Percentiles rank a stretch among this genome's conserved stretches.
These are phyloP conservation scores for Russula brevipes DNA, from an alignment of 768 basidiomycete species.

Conservation along the genomic window DNA sequence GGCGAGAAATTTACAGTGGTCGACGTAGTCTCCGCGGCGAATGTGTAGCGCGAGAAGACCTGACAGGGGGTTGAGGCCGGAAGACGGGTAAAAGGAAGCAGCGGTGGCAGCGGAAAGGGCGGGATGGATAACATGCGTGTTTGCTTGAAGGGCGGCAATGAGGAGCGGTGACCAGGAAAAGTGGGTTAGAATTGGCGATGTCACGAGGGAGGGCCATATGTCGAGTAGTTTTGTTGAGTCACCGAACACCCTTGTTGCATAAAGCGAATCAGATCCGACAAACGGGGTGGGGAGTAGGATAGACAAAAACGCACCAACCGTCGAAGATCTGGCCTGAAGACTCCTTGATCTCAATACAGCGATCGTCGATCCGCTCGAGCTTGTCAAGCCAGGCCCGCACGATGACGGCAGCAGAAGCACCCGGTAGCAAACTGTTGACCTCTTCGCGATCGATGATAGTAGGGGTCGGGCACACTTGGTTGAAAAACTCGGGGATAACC, in stretches of 20 bases:
- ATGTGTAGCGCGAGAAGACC: conserved; percentile 46
- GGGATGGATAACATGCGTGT: conserved; percentile 28
- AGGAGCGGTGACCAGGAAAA: conserved; percentile 40
- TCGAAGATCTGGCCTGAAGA: conserved; percentile 35
- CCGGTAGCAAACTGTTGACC: conserved; percentile 30
- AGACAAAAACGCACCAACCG: conserved; percentile 31
- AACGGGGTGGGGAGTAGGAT: background rate
- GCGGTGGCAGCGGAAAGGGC: conserved; percentile 3
- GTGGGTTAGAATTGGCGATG: conserved; percentile 34
- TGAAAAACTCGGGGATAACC: conserved; percentile 26
- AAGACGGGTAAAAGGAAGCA: background rate
- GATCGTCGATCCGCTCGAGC: conserved; percentile 35
- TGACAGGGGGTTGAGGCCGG: conserved; percentile 29
- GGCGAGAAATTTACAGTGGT: conserved; percentile 41
- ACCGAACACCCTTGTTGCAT: conserved; percentile 33
- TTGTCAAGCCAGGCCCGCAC: conserved; percentile 38
- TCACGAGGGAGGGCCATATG: conserved; percentile 33
- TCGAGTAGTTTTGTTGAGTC: conserved; percentile 32
- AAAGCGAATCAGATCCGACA: background rate
- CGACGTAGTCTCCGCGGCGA: conserved; percentile 44
- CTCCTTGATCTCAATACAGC: conserved; percentile 40
- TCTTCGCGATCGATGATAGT: conserved; percentile 32
- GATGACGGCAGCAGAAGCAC: conserved; percentile 30
- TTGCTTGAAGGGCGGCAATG: conserved; percentile 32
- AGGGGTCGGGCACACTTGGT: conserved; percentile 37